Base-by-base conservation (phyloP, 2,329 filamentous ascomycete species). In the Bipolaris cookei region DNA sequence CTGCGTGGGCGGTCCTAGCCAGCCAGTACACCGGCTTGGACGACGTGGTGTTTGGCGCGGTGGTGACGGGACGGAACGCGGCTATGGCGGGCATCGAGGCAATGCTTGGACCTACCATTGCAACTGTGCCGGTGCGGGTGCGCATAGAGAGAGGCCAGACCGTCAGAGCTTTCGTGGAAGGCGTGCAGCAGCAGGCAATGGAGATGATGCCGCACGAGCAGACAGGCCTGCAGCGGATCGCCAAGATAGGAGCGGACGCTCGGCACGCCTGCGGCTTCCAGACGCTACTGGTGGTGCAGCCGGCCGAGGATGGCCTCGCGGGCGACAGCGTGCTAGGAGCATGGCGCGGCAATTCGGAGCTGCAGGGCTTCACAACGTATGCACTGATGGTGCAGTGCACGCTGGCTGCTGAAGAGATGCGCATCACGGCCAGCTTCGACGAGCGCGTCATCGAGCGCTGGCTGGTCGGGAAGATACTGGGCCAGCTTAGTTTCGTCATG, bases 251-350 rank as follows among this genome's bases (percentile, higher is more conserved):
- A 0, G 10, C 16, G 13, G 10, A 32, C 2, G 20, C 43, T 6
- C 6, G 32, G 1, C 16, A 57, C 55, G 55, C 47, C 25, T 37
- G 54, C 11, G 85, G 81, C 64, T 73, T 85, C 37, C 78, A 80
- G 3, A 84, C 80, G 0, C 80, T 82, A 3, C 68, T 86, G 1
- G 81, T 86, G 0, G 77, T 86, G 14, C 83, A 85, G 21, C 42
- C 51, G 30, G 28, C 41, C 53, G 55, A 63, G 14, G 62, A 44
- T 50, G 18, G n/a, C 11, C 14, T 3, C 13, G 10, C 8, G 5
- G 1, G 18, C 6, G 46, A 44, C 14, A 45, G 59, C 2, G 16
- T 54, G 16, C 34, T 57, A n/a, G 30, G 56, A 43, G 23, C 42
- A 5, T 52, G 56, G 30, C 47, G 51, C 10, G 54, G 54, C 35